Percentiles rank a stretch among this genome's conserved stretches.
Conservation (phyloP, 768 basidiomycete species). For the Phanerochaete sordida region DNA sequence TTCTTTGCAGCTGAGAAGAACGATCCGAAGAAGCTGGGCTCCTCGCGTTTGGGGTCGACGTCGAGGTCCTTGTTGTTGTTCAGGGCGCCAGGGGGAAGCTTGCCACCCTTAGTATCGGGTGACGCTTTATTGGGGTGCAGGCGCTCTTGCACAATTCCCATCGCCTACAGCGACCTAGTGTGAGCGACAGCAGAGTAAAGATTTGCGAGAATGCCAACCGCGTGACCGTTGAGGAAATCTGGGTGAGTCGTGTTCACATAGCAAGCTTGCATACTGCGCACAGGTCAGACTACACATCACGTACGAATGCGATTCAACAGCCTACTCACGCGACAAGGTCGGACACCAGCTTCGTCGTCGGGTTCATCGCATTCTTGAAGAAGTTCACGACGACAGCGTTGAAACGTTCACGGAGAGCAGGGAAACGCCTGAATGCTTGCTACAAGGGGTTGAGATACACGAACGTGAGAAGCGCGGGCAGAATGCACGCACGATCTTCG, state of each 20-base stretch:
- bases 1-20: conserved; percentile 79
- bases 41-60: conserved; percentile 85
- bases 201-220: conserved; percentile 33
- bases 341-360: conserved; percentile 90
- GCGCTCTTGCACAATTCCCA: conserved; percentile 81
- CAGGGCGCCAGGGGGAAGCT: conserved; percentile 54
- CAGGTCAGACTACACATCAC: neutral
- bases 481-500: conserved; percentile 73
- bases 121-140: conserved; percentile 80
- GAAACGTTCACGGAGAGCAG: conserved; percentile 94
- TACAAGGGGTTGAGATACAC: conserved; percentile 28
- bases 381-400: conserved; percentile 95
- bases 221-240: conserved; percentile 96
- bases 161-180: conserved; percentile 50
- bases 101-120: conserved; percentile 70
- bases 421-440: conserved; percentile 96
- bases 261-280: conserved; percentile 90
- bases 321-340: conserved; percentile 85
- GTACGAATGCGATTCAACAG: neutral
- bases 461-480: neutral
- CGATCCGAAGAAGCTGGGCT: conserved; percentile 89
- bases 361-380: conserved; percentile 91
- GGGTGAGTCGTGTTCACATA: conserved; percentile 99
- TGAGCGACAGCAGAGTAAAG: conserved; percentile 5
- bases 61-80: conserved; percentile 97